A percentile compares a stretch with the other conserved stretches of the same genome.
These are phyloP conservation scores for Colletotrichum sp. DNA, from an alignment of 2,329 filamentous ascomycete genomes.

Conservation along the genomic window DNA sequence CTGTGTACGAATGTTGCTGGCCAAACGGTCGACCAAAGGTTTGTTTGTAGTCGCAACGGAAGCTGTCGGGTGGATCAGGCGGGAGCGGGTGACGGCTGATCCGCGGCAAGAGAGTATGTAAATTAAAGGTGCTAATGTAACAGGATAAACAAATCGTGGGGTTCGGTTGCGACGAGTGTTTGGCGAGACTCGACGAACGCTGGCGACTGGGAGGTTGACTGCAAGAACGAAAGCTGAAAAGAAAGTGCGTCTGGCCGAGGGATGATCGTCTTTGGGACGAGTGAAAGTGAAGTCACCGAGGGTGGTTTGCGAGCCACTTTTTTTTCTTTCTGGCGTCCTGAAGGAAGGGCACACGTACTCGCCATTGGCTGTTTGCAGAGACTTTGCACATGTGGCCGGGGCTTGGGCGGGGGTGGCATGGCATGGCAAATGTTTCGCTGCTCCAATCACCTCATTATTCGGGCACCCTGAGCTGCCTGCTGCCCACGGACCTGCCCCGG, in stretches of 20 bases:
- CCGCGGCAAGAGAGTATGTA: neutral
- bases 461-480: neutral
- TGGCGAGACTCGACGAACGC: neutral
- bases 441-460: neutral
- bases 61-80: neutral
- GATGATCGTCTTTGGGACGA: neutral
- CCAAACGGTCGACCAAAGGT: neutral
- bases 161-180: neutral
- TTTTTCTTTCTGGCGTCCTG: neutral
- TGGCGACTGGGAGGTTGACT: neutral
- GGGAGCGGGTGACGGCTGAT: neutral
- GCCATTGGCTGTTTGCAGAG: neutral
- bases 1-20: neutral
- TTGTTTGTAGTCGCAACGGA: neutral
- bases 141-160: neutral
- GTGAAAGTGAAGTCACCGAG: neutral
- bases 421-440: neutral
- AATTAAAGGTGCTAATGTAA: neutral
- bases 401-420: neutral
- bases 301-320: neutral
- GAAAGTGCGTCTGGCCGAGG: neutral
- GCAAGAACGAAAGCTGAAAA: neutral
- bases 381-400: neutral
- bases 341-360: neutral
- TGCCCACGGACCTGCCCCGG: neutral